A percentile compares a stretch with the other conserved stretches of the same genome.
Conservation (phyloP, 177 flowering plant species). For the Tripterygium wilfordii region DNA sequence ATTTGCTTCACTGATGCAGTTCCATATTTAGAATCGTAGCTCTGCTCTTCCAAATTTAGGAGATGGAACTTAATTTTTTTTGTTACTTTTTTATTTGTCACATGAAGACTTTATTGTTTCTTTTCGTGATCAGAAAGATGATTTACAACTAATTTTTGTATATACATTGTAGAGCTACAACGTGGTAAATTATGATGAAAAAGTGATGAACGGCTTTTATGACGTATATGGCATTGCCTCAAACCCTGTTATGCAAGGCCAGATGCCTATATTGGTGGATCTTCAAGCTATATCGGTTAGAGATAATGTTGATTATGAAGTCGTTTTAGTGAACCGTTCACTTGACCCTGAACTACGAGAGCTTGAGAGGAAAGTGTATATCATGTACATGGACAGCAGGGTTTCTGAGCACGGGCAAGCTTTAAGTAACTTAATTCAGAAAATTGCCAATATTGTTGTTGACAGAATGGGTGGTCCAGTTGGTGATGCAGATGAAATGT, state of each 20-base stretch:
- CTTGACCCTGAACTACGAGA: conserved; percentile 56
- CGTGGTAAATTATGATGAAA: conserved; percentile 83
- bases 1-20: too few relatives aligned
- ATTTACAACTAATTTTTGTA: too few relatives aligned
- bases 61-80: too few relatives aligned
- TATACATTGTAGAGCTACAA: conserved; percentile 70
- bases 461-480: conserved; percentile 95
- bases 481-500: conserved; percentile 79
- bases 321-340: conserved; percentile 68
- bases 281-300: conserved; percentile 56
- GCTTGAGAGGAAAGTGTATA: conserved; percentile 62
- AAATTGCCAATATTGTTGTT: conserved; percentile 82
- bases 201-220: conserved; percentile 87
- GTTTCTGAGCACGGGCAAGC: conserved; percentile 30
- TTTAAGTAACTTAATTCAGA: conserved; percentile 66
- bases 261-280: conserved; percentile 75
- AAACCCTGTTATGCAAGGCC: conserved; percentile 41
- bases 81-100: too few relatives aligned
- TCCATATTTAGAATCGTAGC: too few relatives aligned
- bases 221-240: conserved; percentile 71
- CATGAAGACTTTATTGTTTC: too few relatives aligned
- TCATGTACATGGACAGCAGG: conserved; percentile 38
- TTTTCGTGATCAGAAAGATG: too few relatives aligned
- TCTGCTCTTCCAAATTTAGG: too few relatives aligned
- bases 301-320: conserved; percentile 68